Conservation (phyloP, 208 protist genomes). For the Phytomonas francai region DNA sequence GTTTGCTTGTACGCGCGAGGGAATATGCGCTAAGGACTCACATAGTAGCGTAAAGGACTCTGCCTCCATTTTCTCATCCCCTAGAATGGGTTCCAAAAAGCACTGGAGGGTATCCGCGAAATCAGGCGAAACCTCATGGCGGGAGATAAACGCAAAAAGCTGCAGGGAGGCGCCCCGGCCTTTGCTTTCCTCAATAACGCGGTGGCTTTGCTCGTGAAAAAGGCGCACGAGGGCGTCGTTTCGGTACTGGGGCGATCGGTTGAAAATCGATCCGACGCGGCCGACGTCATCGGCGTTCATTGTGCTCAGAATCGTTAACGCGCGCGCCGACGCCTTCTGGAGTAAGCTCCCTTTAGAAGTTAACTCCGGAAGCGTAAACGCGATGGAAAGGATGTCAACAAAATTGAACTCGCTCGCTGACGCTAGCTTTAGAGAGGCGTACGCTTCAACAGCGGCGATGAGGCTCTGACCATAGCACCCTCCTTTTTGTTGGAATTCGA, state of each 20-base stretch:
- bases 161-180: constrained; percentile 51
- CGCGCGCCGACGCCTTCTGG: constrained; percentile 25
- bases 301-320: constrained; percentile 22
- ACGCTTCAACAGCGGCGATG: no score
- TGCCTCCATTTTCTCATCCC: constrained; percentile 47
- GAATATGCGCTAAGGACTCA: constrained; percentile 31
- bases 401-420: no score
- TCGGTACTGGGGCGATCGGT: constrained; percentile 24
- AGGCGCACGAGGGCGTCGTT: constrained; percentile 33
- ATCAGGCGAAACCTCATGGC: constrained; percentile 43
- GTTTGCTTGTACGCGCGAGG: no score
- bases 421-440: no score
- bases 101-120: constrained; percentile 47
- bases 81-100: constrained; percentile 58
- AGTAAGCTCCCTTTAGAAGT: constrained; percentile 17
- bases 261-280: constrained; percentile 39
- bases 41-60: constrained; percentile 33
- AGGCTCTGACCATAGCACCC: no score
- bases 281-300: constrained; percentile 36
- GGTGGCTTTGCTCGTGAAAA: constrained; percentile 51
- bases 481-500: no score
- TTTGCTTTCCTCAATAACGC: constrained; percentile 61
- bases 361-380: constrained; percentile 35
- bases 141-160: constrained; percentile 50
- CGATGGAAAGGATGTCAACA: no score